Percentiles rank a stretch among this genome's conserved stretches.
phyloP scores from a whole-genome alignment of 257 asterid species.

The Solanum chmielewskii region DNA sequence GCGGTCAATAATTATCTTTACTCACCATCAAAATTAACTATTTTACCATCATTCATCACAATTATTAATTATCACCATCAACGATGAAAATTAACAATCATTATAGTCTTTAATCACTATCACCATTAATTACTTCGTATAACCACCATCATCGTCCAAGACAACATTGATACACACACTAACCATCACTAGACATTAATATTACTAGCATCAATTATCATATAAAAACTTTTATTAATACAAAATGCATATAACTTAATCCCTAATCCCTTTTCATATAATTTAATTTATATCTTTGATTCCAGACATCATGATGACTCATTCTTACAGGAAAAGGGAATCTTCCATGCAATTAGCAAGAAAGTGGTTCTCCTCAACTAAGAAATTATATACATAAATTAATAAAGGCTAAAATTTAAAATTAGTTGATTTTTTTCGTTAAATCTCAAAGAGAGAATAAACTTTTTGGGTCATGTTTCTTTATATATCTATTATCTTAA shows the following conservation, averaged over 20 bases:
- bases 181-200: neutral
- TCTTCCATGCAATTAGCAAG: neutral
- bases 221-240: neutral
- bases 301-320: neutral
- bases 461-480: neutral
- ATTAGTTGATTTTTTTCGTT: neutral
- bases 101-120: neutral
- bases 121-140: neutral
- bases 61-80: neutral
- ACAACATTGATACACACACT: neutral
- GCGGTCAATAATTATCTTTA: neutral
- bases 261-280: neutral
- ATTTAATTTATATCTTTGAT: neutral
- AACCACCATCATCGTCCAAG: neutral
- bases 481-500: neutral
- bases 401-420: neutral
- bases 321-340: neutral
- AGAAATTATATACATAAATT: neutral
- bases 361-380: neutral
- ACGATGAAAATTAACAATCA: neutral
- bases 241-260: neutral
- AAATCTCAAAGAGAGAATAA: neutral
- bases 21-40: neutral
- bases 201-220: neutral
- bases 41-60: neutral